Percentiles rank a stretch among this genome's conserved stretches.
phyloP scores from a whole-genome alignment of 305 asterid species.

The Fraxinus dipetala region DNA sequence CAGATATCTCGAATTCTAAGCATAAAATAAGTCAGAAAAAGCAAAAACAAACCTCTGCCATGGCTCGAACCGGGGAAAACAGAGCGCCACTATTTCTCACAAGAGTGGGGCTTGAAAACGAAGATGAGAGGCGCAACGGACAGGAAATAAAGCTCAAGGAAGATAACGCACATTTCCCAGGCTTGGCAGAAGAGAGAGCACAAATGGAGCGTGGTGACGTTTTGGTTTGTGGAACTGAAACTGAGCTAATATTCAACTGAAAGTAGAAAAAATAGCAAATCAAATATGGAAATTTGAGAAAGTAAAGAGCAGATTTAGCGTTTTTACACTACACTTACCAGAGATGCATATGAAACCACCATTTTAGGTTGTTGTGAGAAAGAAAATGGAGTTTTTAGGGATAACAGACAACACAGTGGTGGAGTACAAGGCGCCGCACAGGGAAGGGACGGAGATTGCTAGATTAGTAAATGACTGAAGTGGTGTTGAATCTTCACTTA shows the following conservation, averaged over 20 bases:
- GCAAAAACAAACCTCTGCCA: constrained; percentile 49
- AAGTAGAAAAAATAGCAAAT: not conserved
- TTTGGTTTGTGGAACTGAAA: constrained; percentile 48
- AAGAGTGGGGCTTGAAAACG: constrained; percentile 26
- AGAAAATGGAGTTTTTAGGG: not conserved
- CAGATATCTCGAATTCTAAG: too few relatives aligned
- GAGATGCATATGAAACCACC: constrained; percentile 60
- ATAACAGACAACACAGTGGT: constrained; percentile 7
- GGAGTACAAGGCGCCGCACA: not conserved
- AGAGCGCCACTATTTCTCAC: constrained; percentile 28
- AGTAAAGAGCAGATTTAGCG: constrained; percentile 12
- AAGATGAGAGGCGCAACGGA: constrained; percentile 40
- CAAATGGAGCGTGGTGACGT: constrained; percentile 22
- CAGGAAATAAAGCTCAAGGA: constrained; percentile 50
- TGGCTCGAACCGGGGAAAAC: constrained; percentile 50
- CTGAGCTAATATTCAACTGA: constrained; percentile 63
- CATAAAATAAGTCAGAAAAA: not conserved
- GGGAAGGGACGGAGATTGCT: constrained; percentile 37
- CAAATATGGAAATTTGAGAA: not conserved
- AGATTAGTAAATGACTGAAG: constrained; percentile 24
- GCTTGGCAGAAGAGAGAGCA: constrained; percentile 28
- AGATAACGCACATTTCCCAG: constrained; percentile 32
- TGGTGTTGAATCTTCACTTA: constrained; percentile 24
- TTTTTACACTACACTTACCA: constrained; percentile 32
- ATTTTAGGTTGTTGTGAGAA: constrained; percentile 24